Evolutionary conservation across 176 grass and related monocot species (phyloP).

Genomic region (Cymbopogon citratus): DNA sequence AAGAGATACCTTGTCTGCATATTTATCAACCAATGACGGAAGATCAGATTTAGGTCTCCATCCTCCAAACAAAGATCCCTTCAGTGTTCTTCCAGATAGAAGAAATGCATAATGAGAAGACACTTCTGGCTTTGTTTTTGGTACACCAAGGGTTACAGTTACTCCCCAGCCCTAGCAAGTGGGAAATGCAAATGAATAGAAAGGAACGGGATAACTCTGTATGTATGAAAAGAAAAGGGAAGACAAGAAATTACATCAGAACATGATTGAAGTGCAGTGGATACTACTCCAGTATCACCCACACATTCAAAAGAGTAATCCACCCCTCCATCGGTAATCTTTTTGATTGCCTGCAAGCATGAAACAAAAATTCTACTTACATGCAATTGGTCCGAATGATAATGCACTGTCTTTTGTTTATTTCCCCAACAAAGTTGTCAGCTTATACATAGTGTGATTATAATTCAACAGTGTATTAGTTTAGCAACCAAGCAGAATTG

Average conservation of each 20-base stretch:
- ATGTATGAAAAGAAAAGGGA: neutral
- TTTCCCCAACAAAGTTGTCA: neutral
- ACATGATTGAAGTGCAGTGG: constrained; percentile 80
- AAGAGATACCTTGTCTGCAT: constrained; percentile 55
- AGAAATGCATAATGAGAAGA: constrained; percentile 80
- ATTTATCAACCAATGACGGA: constrained; percentile 79
- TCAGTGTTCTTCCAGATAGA: constrained; percentile 91
- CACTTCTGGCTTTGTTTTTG: constrained; percentile 70
- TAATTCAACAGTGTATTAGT: neutral
- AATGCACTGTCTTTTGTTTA: neutral
- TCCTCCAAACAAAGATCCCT: constrained; percentile 95
- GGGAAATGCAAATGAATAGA: constrained; percentile 21
- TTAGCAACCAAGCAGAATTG: neutral
- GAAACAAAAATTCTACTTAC: constrained; percentile 14
- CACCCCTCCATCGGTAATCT: constrained; percentile 82
- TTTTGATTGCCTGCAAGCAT: constrained; percentile 56
- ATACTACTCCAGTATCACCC: constrained; percentile 75
- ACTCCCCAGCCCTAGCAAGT: constrained; percentile 81
- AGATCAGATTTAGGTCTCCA: constrained; percentile 97
- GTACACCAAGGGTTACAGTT: constrained; percentile 89
- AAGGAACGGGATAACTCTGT: constrained; percentile 16
- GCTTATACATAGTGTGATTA: neutral
- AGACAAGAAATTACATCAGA: constrained; percentile 64
- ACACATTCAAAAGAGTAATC: constrained; percentile 97
- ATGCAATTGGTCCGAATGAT: neutral